Conservation (phyloP, 176 grass and related monocot genomes). For the Musa troglodytarum region DNA sequence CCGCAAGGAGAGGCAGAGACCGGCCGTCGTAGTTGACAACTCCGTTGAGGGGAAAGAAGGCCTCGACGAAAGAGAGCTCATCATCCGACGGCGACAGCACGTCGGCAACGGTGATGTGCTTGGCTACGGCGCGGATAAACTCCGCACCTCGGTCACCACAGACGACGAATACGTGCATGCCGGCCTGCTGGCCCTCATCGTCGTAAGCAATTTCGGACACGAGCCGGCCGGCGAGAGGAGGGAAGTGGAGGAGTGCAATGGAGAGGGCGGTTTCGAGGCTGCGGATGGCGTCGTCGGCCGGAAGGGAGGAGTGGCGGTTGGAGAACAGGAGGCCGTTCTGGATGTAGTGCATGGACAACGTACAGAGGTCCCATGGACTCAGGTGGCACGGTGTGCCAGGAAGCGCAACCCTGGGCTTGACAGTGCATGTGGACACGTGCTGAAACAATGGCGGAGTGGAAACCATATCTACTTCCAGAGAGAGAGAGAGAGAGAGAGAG, state of each 20-base stretch:
- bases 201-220: not conserved
- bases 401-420: slow-evolving; percentile 19
- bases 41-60: slow-evolving; percentile 31
- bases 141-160: slow-evolving; percentile 43
- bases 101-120: slow-evolving; percentile 21
- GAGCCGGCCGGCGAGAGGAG: slow-evolving; percentile 19
- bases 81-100: slow-evolving; percentile 25
- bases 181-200: not conserved
- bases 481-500: too few species aligned
- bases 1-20: slow-evolving; percentile 27
- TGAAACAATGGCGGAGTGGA: slow-evolving; percentile 3
- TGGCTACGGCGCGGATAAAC: slow-evolving; percentile 32
- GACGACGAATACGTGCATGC: slow-evolving; percentile 29
- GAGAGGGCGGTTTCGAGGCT: slow-evolving; percentile 2
- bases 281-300: not conserved
- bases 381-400: slow-evolving; percentile 10
- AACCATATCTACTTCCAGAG: not conserved
- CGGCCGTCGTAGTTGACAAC: slow-evolving; percentile 44
- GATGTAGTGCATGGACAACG: slow-evolving; percentile 44
- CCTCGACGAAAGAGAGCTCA: slow-evolving; percentile 24
- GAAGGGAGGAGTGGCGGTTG: not conserved
- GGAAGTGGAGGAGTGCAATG: not conserved
- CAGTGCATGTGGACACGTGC: slow-evolving; percentile 12
- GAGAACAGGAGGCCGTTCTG: slow-evolving; percentile 68
- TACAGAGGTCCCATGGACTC: slow-evolving; percentile 28